Evolutionary conservation across 2,329 filamentous ascomycete species (phyloP), one percentile per base, ranked within the genome.

Genomic region (Cercospora sp.): DNA sequence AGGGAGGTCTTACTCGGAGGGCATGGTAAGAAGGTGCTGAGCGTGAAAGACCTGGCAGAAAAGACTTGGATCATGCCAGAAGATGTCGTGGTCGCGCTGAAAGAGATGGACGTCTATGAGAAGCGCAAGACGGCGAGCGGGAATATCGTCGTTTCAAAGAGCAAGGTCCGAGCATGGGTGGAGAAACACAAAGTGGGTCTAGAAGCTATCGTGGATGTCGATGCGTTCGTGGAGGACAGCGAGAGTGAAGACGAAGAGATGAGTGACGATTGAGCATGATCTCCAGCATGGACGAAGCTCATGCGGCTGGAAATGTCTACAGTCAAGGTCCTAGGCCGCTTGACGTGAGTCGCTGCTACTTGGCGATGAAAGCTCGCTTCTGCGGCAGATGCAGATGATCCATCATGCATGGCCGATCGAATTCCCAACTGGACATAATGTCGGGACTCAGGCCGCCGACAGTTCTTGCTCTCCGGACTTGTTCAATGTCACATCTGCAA

Each of bases 41-140:
- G 90, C 10, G 83, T 97, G 10, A 85, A 88, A 59, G 87, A 91
- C 66, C 90, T 94, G 75, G 92, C 91, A 63, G 83, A 87, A 60
- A 88, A 87, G 45, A 97, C 93, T 0, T 97, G 92, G 83, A 97
- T 98, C 78, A 84, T 90, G 66, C 86, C 87, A 0, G 94, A 97
- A 53, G 94, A 98, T 80, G 92, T 94, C 67, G 86, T 97, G 53
- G 84, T 84, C 0, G 89, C 93, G 26, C 82, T 97, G 64, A 88
- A 91, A 69, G 89, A 92, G 67, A 97, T 97, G 92, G 89, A 86
- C 8, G 82, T 95, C 40, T 83, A 90, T 58, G 85, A 87, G 69
- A 82, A 81, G 67, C 83, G 83, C 73, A 82, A 90, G 75, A 86
- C 83, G 21, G 77, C 79, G 21, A 77, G 72, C 85, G 82, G 77